Evolutionary conservation across 1,284 basidiomycete genomes (phyloP).

Genomic region (Ceratobasidium sp.): DNA sequence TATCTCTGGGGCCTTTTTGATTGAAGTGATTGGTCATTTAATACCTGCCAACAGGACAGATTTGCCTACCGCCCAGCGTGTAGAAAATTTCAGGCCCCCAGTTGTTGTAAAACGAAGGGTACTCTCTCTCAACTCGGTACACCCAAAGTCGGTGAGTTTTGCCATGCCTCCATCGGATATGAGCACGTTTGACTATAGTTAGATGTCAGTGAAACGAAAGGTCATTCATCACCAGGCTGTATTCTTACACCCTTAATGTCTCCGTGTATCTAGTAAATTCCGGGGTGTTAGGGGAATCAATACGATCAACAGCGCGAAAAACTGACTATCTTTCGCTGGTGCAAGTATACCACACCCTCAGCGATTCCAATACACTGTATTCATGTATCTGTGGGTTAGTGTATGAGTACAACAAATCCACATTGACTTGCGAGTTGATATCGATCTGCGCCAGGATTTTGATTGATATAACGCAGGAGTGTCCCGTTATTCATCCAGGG

Average conservation of each 20-base stretch:
- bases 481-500: too few species aligned
- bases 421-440: background rate
- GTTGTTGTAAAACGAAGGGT: slow-evolving; percentile 1
- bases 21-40: background rate
- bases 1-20: background rate
- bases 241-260: slow-evolving; percentile 12
- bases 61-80: background rate
- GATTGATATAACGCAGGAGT: background rate
- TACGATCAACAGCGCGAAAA: background rate
- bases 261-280: slow-evolving; percentile 3
- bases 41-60: background rate
- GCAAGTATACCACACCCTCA: slow-evolving; percentile 8
- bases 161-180: background rate
- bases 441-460: slow-evolving; percentile 7
- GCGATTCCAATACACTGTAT: background rate
- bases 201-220: background rate
- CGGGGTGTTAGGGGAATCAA: background rate
- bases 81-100: background rate
- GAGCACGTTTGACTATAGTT: background rate
- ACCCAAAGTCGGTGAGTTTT: slow-evolving; percentile 7
- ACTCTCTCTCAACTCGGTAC: background rate
- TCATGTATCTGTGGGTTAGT: background rate
- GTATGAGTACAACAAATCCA: background rate
- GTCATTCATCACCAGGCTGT: too few species aligned
- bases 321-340: background rate